These are phyloP conservation scores for Gossypium armourianum DNA, from an alignment of 441 rosid species.

Conservation along the genomic window DNA sequence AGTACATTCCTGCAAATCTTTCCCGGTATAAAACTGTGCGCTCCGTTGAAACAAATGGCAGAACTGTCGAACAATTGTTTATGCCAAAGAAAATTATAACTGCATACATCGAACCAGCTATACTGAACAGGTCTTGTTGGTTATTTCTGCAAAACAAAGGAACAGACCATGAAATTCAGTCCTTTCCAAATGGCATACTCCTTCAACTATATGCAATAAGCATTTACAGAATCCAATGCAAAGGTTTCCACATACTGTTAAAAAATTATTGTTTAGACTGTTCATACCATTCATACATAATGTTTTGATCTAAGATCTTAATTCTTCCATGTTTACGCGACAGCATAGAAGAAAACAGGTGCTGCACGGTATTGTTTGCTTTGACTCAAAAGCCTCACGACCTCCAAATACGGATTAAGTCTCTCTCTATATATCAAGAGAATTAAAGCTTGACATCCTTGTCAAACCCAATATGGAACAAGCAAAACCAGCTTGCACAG, in stretches of 20 bases:
- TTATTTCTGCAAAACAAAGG: constrained; percentile 25
- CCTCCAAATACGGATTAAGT: too few species aligned
- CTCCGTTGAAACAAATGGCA: constrained; percentile 43
- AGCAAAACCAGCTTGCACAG: too few species aligned
- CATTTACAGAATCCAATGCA: not conserved
- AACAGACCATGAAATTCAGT: not conserved
- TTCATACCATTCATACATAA: not conserved
- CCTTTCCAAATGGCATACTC: not conserved
- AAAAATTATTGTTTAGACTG: too few species aligned
- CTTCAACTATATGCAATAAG: not conserved
- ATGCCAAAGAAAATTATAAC: constrained; percentile 40
- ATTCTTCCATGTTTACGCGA: not conserved
- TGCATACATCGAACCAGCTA: constrained; percentile 43
- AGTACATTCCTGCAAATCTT: constrained; percentile 66
- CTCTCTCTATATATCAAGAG: too few species aligned
- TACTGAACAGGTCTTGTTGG: constrained; percentile 46
- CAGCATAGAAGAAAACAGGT: too few species aligned
- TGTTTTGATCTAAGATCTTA: not conserved
- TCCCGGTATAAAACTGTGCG: constrained; percentile 47
- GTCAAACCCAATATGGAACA: too few species aligned
- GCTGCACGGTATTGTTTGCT: too few species aligned
- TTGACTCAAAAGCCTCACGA: too few species aligned
- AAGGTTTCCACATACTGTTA: not conserved
- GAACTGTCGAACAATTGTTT: constrained; percentile 47
- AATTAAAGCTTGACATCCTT: too few species aligned